Base-by-base conservation (phyloP, 176 grass and related monocot genomes). In the Puya raimondii region DNA sequence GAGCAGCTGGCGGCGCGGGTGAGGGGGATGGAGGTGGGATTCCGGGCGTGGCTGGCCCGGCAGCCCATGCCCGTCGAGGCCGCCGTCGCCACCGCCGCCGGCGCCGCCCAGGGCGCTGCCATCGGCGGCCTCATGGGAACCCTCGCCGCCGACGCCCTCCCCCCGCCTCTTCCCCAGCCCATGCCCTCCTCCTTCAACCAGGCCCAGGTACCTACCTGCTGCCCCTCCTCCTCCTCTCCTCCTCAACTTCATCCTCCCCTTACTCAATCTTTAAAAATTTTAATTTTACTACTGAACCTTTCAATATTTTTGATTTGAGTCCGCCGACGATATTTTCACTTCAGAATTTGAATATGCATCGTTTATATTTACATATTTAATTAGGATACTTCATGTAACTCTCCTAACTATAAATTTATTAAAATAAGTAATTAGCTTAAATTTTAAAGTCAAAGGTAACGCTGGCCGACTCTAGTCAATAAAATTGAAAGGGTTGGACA, bases 71-170 rank as follows among this genome's bases (percentile, higher is more conserved):
- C 87, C 50, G 53, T 96, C 23, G 92, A 91, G 83, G 92, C 86
- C 26, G 81, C 76, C 63, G 81, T 91, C n/a, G 65, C 73, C 67
- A 91, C 92, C 14, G 88, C 78, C 3, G 76, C 78, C 64, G 86
- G 83, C 49, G 92, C 83, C 27, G 75, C 85, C 75, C 92, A 96
- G 78, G 92, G 92, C 48, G 86, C 48, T 27, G 81, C 86, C 50
- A 90, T 96, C 23, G 92, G 92, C 27, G 88, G 80, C 47, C 73
- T 91, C 29, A 91, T 92, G 86, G 92, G 88, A 17, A 91, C 92
- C 2, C 79, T 91, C 11, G 63, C 88, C 17, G 75, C 83, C 15
- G 83, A 88, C 21, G 69, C 63, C 25, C 82, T 84, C 18, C 61
- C 80, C 26, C 63, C 73, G 14, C 17, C 78, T 59, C 76, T 83